Evolutionary conservation across 1,139 yeast genomes (phyloP), one percentile per base, ranked within the genome.

Genomic region (Saccharomyces pastorianus): DNA sequence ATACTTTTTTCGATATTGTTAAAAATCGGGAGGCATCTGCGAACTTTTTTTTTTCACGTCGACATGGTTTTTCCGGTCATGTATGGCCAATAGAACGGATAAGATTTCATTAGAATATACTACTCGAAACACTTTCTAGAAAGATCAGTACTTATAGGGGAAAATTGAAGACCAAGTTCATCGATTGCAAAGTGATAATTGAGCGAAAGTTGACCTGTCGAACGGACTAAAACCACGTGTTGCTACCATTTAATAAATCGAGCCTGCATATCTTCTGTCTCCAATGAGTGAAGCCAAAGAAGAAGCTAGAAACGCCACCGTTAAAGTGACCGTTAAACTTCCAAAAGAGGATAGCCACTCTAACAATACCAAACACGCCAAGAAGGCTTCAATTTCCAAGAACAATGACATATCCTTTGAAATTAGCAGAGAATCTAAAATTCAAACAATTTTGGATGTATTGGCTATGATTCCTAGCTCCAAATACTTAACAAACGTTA

Each of bases 401-500:
- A 57, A 55, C 32, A 57, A 57, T 51, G 63, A 61, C 23, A 51
- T 67, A 7, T 49, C 59, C 34, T 57, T 66, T 50, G 64, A 61
- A 49, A 62, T 67, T 47, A 57, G 59, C n/a, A 63, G 56, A 49
- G 64, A 63, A 5, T 58, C 68, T 6, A 66, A 58, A 52, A 54
- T 65, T 17, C 66, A 64, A 49, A 60, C 63, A 17, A 51, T 66
- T 32, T 49, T 58, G 6, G 68, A 65, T 48, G 61, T 63, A n/a
- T 57, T 68, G 29, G 62, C 62, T 25, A 60, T 65, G 41, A 61
- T 68, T 17, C 57, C 58, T 17, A 51, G 60, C 14, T 59, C 70
- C 9, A 66, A 59, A 53, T 66, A 60, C 56, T 59, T 62, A 34
- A 68, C 70, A 20, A 66, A 65, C 47, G 56, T 61, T 46, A 57